These are phyloP conservation scores for Penicillium sp. DNA, from an alignment of 2,329 filamentous ascomycete genomes.

Conservation along the genomic window DNA sequence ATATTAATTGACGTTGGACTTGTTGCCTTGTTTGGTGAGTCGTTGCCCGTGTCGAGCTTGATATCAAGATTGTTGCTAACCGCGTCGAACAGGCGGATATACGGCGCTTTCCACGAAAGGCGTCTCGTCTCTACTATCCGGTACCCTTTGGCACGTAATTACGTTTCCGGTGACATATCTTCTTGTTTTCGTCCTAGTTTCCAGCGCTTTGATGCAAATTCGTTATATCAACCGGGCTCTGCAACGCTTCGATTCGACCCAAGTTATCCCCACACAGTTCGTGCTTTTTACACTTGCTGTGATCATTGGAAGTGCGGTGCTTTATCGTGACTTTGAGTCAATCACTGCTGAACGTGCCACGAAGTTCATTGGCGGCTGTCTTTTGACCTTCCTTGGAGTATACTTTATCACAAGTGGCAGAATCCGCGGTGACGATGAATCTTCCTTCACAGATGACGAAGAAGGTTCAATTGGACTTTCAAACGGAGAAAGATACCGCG, in stretches of 20 bases:
- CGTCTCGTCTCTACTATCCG: constrained; percentile 90
- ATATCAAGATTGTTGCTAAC: constrained; percentile 17
- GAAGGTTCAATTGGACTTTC: constrained; percentile 54
- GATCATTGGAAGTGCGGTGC: constrained; percentile 86
- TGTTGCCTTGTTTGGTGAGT: constrained; percentile 86
- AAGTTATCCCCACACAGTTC: constrained; percentile 97
- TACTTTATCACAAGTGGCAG: constrained; percentile 93
- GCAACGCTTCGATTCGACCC: constrained; percentile 93
- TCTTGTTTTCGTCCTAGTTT: constrained; percentile 75
- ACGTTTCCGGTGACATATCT: constrained; percentile 90
- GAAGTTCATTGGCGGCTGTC: constrained; percentile 89
- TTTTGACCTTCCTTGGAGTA: constrained; percentile 93
- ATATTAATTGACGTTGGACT: constrained; percentile 92
- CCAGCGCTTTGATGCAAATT: constrained; percentile 92
- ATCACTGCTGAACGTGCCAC: constrained; percentile 70
- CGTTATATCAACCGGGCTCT: constrained; percentile 90
- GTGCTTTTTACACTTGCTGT: constrained; percentile 95
- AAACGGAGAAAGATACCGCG: constrained; percentile 41
- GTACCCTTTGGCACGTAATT: constrained; percentile 83
- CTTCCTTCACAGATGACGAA: constrained; percentile 66
- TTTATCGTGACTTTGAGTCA: constrained; percentile 93
- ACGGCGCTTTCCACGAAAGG: constrained; percentile 97
- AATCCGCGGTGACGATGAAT: constrained; percentile 57
- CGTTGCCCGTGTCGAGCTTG: background rate
- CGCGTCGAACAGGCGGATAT: constrained; percentile 69